These are phyloP conservation scores for Globisporangium polare DNA, from an alignment of 352 stramenopile genomes.

Conservation along the genomic window DNA sequence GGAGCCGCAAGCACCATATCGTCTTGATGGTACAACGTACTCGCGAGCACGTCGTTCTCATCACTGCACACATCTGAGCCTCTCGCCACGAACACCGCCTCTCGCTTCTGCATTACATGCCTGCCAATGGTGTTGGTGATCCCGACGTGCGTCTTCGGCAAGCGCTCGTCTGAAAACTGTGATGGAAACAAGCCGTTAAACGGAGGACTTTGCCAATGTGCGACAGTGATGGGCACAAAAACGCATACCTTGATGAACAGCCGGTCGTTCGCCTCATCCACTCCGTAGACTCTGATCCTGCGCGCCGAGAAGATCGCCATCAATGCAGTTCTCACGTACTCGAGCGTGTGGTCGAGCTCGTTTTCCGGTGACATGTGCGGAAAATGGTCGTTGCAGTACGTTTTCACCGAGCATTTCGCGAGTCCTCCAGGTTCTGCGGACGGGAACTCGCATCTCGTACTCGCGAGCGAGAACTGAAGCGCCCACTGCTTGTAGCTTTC, in stretches of 20 bases:
- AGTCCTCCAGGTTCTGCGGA: conserved; percentile 34
- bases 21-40: conserved; percentile 32
- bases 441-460: conserved; percentile 32
- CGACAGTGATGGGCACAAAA: not conserved
- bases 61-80: conserved; percentile 13
- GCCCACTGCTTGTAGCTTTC: conserved; percentile 78
- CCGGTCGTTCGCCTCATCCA: conserved; percentile 34
- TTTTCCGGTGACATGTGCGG: conserved; percentile 72
- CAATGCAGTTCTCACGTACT: conserved; percentile 59
- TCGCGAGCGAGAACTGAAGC: conserved; percentile 53
- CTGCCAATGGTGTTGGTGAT: conserved; percentile 31
- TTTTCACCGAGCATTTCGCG: conserved; percentile 56
- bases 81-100: conserved; percentile 9
- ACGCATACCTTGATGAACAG: conserved; percentile 58
- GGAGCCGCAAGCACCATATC: conserved; percentile 38
- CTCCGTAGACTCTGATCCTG: conserved; percentile 57
- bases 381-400: conserved; percentile 77
- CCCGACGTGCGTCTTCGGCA: conserved; percentile 33
- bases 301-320: conserved; percentile 51
- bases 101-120: conserved; percentile 29
- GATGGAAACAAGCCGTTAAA: not conserved
- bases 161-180: conserved; percentile 58
- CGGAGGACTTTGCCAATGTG: not conserved
- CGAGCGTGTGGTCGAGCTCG: conserved; percentile 71
- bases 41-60: conserved; percentile 20